phyloP scores from a whole-genome alignment of 1,284 basidiomycete species.

The Sphaerobolus stellatus region DNA sequence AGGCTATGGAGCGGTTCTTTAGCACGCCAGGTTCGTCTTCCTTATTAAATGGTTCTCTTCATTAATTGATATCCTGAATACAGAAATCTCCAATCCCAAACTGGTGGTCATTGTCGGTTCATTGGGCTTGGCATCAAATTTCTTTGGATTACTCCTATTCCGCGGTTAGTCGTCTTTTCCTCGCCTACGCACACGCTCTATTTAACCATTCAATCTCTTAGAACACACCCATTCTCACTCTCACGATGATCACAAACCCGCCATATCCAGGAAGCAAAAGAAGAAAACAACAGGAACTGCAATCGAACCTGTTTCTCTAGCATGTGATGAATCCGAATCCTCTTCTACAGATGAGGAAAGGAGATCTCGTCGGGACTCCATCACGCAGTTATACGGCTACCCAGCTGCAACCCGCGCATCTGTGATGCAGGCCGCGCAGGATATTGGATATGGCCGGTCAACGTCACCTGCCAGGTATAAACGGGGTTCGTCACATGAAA shows the following conservation, averaged over 20 bases:
- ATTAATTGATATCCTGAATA: neutral
- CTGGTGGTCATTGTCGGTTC: constrained; percentile 91
- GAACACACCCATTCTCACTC: constrained; percentile 51
- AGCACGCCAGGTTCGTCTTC: constrained; percentile 70
- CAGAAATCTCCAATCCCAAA: constrained; percentile 87
- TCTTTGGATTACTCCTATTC: constrained; percentile 93
- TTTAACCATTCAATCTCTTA: constrained; percentile 30
- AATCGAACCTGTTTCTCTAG: constrained; percentile 4
- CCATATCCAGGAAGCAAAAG: constrained; percentile 6
- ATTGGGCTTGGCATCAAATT: constrained; percentile 87
- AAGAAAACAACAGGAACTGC: constrained; percentile 13
- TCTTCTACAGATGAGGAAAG: too few species aligned
- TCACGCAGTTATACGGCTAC: constrained; percentile 73
- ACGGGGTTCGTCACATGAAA: too few species aligned
- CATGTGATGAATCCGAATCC: too few species aligned
- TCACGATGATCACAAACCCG: constrained; percentile 37
- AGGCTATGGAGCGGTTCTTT: constrained; percentile 91
- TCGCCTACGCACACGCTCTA: constrained; percentile 1
- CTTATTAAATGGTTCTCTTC: constrained; percentile 8
- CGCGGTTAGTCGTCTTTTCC: constrained; percentile 62
- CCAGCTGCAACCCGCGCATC: constrained; percentile 89
- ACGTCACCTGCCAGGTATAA: too few species aligned
- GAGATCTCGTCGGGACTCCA: constrained; percentile 54
- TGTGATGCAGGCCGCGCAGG: constrained; percentile 84
- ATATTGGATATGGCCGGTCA: constrained; percentile 67